Conservation (phyloP, 1,284 basidiomycete species). For the Ustilago xerochloae region DNA sequence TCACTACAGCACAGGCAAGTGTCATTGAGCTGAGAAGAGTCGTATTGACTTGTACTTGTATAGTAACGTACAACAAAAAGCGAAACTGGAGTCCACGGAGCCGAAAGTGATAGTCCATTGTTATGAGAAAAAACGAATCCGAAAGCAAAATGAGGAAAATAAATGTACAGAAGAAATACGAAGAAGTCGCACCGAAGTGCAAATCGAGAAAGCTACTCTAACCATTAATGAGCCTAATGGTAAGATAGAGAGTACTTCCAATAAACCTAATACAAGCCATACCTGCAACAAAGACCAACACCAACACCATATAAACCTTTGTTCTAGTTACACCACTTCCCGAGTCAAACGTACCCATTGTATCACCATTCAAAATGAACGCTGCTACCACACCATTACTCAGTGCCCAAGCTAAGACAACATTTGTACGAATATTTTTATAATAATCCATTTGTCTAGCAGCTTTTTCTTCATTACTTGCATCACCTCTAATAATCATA, state of each 20-base stretch:
- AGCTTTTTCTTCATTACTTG: constrained; percentile 62
- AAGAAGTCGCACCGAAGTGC: background rate
- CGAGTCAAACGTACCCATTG: constrained; percentile 49
- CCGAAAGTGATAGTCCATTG: constrained; percentile 1
- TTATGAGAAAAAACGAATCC: background rate
- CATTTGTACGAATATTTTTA: constrained; percentile 85
- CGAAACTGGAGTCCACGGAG: background rate
- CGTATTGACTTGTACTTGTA: background rate
- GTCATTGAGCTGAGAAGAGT: too few relatives aligned
- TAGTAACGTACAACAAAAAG: constrained; percentile 1
- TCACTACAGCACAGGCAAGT: too few relatives aligned
- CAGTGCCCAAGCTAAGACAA: constrained; percentile 84
- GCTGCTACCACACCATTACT: constrained; percentile 73
- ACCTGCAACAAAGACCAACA: constrained; percentile 63
- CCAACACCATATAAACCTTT: constrained; percentile 64
- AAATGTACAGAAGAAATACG: background rate
- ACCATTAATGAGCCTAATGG: constrained; percentile 55
- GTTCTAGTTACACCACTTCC: constrained; percentile 48
- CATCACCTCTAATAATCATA: constrained; percentile 67
- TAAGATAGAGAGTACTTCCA: constrained; percentile 57
- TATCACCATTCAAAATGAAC: constrained; percentile 59
- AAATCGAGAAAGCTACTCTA: background rate
- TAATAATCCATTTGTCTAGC: constrained; percentile 68
- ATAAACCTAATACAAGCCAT: constrained; percentile 63
- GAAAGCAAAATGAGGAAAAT: background rate